Base-by-base conservation (phyloP, 257 asterid genomes). In the Solanum neorickii region DNA sequence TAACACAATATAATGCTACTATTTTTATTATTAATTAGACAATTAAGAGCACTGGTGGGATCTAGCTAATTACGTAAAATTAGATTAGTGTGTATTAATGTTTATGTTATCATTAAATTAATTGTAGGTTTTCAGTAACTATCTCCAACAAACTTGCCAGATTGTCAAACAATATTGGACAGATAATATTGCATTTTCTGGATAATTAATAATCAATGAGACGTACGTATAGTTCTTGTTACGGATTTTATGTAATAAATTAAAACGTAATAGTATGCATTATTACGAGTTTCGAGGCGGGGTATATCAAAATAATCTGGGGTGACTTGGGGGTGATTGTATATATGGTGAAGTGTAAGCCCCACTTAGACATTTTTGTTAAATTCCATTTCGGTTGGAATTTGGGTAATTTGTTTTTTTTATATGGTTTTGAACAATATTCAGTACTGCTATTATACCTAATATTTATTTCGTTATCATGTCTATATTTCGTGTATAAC, bases 81-180 rank as follows among this genome's bases (percentile, higher is more conserved):
- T 47, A 47, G 46, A 80, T 49, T 29, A 80, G 41, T 49, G 69
- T 80, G 85, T 49, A 47, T 78, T 78, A 78, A 77, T 29, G 25
- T 49, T 29, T 49, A 12, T n/a, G 39, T 49, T 27, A 80, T 80
- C 44, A 47, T 47, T 49, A 29, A 74, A 80, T 80, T 47, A 47
- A 80, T 80, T 80, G 85, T 80, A 6, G 68, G 84, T 80, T 70
- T 80, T 47, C 68, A 9, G 69, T 80, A 29, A 49, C 85, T 8
- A 80, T 49, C 85, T 80, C 12, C 46, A 80, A 80, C 85, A 80
- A 49, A 46, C 41, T 78, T 78, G 84, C 65, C 84, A 78, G 84
- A 46, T 78, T 78, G 66, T 78, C 84, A 78, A 46, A 78, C 66
- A 69, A 33, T 70, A 78, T 46, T 46, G 65, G 65, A 77, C 65